Evolutionary conservation across 768 basidiomycete species (phyloP).

Genomic region (Glaciozyma antarctica): DNA sequence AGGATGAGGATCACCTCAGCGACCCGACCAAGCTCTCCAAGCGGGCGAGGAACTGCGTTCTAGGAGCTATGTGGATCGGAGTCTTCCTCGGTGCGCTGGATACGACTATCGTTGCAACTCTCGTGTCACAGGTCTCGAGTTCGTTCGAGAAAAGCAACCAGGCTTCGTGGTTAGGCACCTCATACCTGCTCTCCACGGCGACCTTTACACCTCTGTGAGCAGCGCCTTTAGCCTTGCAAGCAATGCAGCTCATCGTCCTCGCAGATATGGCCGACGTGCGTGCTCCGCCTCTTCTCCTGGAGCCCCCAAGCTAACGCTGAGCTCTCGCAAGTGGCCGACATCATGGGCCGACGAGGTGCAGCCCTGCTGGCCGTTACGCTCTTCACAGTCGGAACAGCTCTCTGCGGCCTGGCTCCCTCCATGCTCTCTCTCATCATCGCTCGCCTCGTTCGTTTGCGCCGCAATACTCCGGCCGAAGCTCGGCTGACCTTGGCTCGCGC

Average conservation of each 20-base stretch:
- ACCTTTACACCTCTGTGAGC: constrained; percentile 39
- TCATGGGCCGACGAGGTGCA: constrained; percentile 59
- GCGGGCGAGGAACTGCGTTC: neutral
- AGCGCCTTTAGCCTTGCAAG: constrained; percentile 6
- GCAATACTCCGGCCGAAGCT: constrained; percentile 52
- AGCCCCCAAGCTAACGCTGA: too few species aligned
- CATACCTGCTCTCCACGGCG: constrained; percentile 38
- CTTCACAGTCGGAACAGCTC: constrained; percentile 76
- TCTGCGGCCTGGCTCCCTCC: constrained; percentile 75
- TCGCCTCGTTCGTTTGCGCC: constrained; percentile 55
- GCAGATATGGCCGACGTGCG: too few species aligned
- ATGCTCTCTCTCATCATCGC: constrained; percentile 74
- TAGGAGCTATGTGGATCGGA: neutral
- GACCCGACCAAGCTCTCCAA: constrained; percentile 11
- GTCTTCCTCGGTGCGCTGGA: constrained; percentile 2
- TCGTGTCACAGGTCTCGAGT: constrained; percentile 28
- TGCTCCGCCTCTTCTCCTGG: too few species aligned
- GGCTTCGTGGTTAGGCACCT: constrained; percentile 71
- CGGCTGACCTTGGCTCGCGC: neutral
- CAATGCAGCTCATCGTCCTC: too few species aligned
- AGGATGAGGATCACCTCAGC: constrained; percentile 44
- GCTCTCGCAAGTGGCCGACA: constrained; percentile 34
- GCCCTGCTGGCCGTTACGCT: constrained; percentile 73
- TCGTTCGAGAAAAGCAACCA: constrained; percentile 38
- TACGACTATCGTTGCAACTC: constrained; percentile 19